Conservation (phyloP, 805 yeast species). For the Kuraishia hungarica region DNA sequence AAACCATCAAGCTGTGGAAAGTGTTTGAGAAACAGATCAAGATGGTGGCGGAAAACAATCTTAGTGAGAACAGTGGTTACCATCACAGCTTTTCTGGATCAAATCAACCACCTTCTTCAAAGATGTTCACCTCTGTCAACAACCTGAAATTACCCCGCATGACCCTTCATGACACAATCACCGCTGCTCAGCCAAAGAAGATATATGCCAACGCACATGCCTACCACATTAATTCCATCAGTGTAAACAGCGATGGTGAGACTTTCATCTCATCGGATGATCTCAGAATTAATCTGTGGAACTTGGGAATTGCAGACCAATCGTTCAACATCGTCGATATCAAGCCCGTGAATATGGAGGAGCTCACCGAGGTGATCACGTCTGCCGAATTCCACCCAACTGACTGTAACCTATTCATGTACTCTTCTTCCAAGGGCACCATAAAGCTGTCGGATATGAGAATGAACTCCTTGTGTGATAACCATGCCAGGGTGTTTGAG, state of each 20-base stretch:
- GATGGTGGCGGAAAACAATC: constrained; percentile 86
- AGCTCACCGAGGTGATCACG: constrained; percentile 94
- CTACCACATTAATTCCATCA: constrained; percentile 92
- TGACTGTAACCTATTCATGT: constrained; percentile 89
- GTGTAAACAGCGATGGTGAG: constrained; percentile 92
- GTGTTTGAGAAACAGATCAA: constrained; percentile 85
- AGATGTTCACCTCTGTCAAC: constrained; percentile 22
- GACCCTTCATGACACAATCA: constrained; percentile 90
- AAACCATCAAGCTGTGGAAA: constrained; percentile 98
- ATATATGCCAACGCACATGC: constrained; percentile 96
- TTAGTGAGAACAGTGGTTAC: constrained; percentile 33
- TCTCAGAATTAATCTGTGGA: constrained; percentile 92
- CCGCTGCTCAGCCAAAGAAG: constrained; percentile 89
- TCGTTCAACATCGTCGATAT: constrained; percentile 95
- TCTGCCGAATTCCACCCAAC: constrained; percentile 93
- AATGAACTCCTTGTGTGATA: constrained; percentile 87
- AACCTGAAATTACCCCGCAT: constrained; percentile 74
- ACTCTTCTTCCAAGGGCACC: constrained; percentile 91
- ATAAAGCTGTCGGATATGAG: constrained; percentile 96
- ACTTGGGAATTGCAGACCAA: constrained; percentile 87
- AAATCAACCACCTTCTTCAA: constrained; percentile 1
- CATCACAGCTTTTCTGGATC: constrained; percentile 2
- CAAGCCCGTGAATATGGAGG: constrained; percentile 98
- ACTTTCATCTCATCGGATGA: constrained; percentile 92
- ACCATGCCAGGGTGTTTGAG: constrained; percentile 80